phyloP scores from a whole-genome alignment of 2,329 filamentous ascomycete genomes.

The Spiromastix sp. region DNA sequence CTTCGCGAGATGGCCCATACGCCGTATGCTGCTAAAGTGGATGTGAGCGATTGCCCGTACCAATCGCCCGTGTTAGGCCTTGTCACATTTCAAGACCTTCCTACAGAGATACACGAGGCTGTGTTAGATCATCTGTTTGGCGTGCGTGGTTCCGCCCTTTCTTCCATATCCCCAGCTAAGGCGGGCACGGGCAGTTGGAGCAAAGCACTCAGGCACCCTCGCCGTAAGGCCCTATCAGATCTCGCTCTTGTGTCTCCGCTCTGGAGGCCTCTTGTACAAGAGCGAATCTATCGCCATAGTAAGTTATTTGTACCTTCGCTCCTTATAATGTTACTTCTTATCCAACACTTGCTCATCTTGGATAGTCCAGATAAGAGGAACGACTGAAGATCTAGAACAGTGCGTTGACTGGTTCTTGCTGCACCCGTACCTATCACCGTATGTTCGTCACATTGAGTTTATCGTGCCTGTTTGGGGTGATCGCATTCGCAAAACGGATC shows the following conservation, averaged over 20 bases:
- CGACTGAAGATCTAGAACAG: conserved; percentile 49
- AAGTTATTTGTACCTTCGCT: conserved; percentile 10
- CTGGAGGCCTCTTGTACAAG: conserved; percentile 61
- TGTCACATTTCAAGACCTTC: conserved; percentile 36
- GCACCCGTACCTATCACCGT: conserved; percentile 48
- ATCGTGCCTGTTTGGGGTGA: conserved; percentile 65
- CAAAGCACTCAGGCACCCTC: conserved; percentile 55
- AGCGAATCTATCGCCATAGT: conserved; percentile 61
- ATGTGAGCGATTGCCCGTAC: no score
- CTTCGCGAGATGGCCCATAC: no score
- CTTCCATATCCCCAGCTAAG: conserved; percentile 45
- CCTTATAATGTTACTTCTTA: not conserved
- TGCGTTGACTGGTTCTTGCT: conserved; percentile 51
- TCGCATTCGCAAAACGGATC: conserved; percentile 40
- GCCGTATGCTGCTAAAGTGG: no score
- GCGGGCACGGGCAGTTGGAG: conserved; percentile 49
- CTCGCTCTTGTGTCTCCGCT: conserved; percentile 47
- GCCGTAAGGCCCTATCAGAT: conserved; percentile 56
- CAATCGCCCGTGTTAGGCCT: no score
- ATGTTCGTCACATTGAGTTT: conserved; percentile 64
- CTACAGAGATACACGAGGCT: conserved; percentile 61
- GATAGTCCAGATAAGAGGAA: conserved; percentile 60
- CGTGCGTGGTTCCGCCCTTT: conserved; percentile 52
- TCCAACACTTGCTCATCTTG: conserved; percentile 1
- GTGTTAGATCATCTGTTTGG: conserved; percentile 64